Evolutionary conservation across 106 monocot genomes (phyloP).

Genomic region (Hemerocallis citrina): DNA sequence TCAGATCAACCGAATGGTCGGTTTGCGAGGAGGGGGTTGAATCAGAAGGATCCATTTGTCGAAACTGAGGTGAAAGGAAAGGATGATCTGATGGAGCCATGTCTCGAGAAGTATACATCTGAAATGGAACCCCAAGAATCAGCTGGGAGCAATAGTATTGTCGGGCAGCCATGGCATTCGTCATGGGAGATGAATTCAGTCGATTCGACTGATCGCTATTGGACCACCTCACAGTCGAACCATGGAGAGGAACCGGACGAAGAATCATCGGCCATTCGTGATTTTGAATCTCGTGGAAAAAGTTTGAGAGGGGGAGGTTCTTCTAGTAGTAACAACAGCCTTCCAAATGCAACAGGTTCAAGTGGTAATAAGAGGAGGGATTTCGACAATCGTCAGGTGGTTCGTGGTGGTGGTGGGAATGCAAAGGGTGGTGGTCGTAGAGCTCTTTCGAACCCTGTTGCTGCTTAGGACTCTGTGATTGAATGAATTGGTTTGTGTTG

Average conservation of each 20-base stretch:
- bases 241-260: constrained; percentile 29
- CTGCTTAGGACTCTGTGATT: no score
- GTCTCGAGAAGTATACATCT: constrained; percentile 67
- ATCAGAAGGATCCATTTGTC: constrained; percentile 26
- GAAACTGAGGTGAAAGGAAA: constrained; percentile 54
- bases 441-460: constrained; percentile 5
- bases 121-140: constrained; percentile 86
- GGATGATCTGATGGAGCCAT: constrained; percentile 72
- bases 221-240: constrained; percentile 25
- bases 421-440: constrained; percentile 4
- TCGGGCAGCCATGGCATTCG: constrained; percentile 41
- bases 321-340: background rate
- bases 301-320: constrained; percentile 11
- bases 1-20: constrained; percentile 18
- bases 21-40: constrained; percentile 10
- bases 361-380: constrained; percentile 19
- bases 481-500: no score
- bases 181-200: constrained; percentile 42
- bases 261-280: background rate
- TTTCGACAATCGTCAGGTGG: constrained; percentile 3
- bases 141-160: constrained; percentile 87
- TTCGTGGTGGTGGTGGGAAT: constrained; percentile 2
- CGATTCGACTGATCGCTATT: constrained; percentile 59
- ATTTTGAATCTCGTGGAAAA: constrained; percentile 1
- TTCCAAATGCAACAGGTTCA: background rate